Base-by-base conservation (phyloP, 2,329 filamentous ascomycete species). In the Colletotrichum caudatum region DNA sequence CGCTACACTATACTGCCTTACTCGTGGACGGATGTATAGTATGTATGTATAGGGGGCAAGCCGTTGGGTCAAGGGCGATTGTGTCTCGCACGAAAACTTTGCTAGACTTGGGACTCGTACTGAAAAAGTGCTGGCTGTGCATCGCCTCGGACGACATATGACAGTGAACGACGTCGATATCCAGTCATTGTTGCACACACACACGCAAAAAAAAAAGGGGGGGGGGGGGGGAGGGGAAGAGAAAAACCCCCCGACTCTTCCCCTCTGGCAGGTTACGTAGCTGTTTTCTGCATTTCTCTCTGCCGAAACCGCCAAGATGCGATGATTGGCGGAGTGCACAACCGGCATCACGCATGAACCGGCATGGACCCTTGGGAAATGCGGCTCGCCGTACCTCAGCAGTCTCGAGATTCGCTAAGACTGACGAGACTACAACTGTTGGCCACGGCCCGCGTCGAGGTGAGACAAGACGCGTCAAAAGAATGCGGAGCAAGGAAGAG, bases 401-500 rank as follows among this genome's bases (percentile, higher is more conserved):
- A 58, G 46, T 54, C 41, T 23, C 39, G 29, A 46, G 35, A 18
- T 62, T 62, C 56, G 50, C 57, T 29, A 26, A 64, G 37, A n/a
- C 50, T 20, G 12, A 33, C 50, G 64, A 51, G 50, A 58, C 57
- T 44, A 54, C 46, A 33, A 20, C 44, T 41, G 57, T 66, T 39
- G 63, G 39, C 29, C 33, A 41, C 63, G 39, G 63, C 33, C 67
- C 64, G 56, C 44, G 63, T 53, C 46, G 58, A 18, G 64, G 51
- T 63, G 58, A 71, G 68, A 63, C 64, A 65, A 44, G 68, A 63
- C 68, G 68, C 64, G 58, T 68, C 64, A 23, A 68, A 41, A n/a
- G 50, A 33, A 16, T 53, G 35, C 48, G 37, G 35, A 23, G 35
- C 48, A n/a, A 53, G 23, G 60, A 41, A 29, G 35, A 26, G 46